Evolutionary conservation across 2,329 filamentous ascomycete genomes (phyloP), one percentile per base, ranked within the genome.

Genomic region (Fusarium oligoseptatum): DNA sequence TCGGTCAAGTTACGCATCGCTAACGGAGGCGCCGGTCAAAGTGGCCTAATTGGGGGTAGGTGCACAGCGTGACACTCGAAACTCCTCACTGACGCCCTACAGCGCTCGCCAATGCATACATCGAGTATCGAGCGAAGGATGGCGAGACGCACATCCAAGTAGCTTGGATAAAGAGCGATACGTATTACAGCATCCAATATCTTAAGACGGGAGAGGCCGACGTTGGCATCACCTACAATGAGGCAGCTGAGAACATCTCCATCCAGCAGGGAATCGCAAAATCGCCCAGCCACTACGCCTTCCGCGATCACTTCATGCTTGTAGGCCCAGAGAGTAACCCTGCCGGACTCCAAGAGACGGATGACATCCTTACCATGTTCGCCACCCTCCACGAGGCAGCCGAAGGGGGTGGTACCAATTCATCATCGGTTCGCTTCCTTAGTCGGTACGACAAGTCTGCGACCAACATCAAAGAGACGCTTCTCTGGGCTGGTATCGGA

Each of bases 391-490:
- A 81, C 24, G 70, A 79, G 0, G 80, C 82, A 4, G 82, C 82
- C 1, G 80, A 84, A 39, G 80, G 76, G 2, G 78, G 76, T 4
- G 71, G 69, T 0, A 83, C 81, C 0, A 72, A 79, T 3, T 76
- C 80, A 0, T 80, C 82, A 0, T 80, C 82, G 0, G 82, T 85
- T 3, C 81, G 84, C 15, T 87, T 87, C 62, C 76, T 87, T 12
- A 83, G 79, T 34, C 82, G 86, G 1, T 88, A 82, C 60, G 86
- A 87, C 70, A 87, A 87, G 74, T 87, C 85, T 3, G 86, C 86
- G 0, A 87, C 85, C 4, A 87, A 87, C 68, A 86, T 87, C 60
- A 86, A 86, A 67, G 86, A 87, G 61, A 83, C 84, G 0, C 71
- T 81, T 41, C 76, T 87, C 3, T 88, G 85, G 85, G 81, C 84